Evolutionary conservation across 78 protist genomes (phyloP), one percentile per base, ranked within the genome.

Genomic region (Dictyostelium capitatum): DNA sequence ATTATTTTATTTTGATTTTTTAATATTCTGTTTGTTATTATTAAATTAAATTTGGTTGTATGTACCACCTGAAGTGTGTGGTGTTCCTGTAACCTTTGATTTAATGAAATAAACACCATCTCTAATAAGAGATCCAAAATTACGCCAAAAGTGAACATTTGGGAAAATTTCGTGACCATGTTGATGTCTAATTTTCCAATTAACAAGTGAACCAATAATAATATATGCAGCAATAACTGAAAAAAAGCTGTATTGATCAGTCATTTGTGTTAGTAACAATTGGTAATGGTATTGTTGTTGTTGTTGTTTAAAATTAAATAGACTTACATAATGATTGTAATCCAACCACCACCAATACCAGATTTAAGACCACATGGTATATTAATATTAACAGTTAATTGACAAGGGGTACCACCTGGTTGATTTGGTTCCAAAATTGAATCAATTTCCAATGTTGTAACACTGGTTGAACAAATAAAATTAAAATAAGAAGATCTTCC

Each of bases 321-420:
- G 30, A 79, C 72, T 41, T 23, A 80, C 77, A 84, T 57, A 47
- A 84, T 84, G 47, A 84, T 43, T 20, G 74, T 73, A 51, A 84
- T 69, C 91, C 91, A 84, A 46, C 91, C 91, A 57, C 91, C 91
- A 57, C 83, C 72, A n/a, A 83, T 37, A 37, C 43, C 30, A 14
- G 53, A 37, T 32, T 69, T 30, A 8, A 51, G 15, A 51, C 56
- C 56, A 19, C 79, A 72, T 72, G 79, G 79, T 7, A 72, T 43
- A 72, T 72, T 72, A 0, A 46, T 9, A 25, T 72, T 20, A 41
- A 72, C 6, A 65, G 73, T 65, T 2, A 65, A 19, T 65, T 65
- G 73, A 30, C 73, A 65, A 41, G n/a, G 20, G 20, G 43, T 53
- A 72, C 79, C 79, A 17, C 53, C 46, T 30, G 7, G 15, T 14